Evolutionary conservation across 257 asterid genomes (phyloP).

Genomic region (Lycium ferocissimum): DNA sequence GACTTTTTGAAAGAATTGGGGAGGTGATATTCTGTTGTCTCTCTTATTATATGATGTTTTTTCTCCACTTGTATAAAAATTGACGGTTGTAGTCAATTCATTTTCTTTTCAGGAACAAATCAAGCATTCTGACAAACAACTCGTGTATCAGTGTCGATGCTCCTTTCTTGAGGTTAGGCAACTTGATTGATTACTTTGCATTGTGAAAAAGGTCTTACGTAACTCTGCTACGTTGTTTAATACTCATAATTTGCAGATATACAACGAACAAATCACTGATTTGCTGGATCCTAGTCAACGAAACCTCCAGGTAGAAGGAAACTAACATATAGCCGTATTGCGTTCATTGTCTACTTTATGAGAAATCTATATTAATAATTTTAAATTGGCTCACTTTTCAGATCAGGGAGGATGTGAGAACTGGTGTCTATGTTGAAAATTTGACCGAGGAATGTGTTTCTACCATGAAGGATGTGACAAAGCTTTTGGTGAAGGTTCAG

Average conservation of each 20-base stretch:
- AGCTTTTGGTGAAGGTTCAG: constrained; percentile 85
- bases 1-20: constrained; percentile 74
- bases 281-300: constrained; percentile 90
- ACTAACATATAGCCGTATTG: background rate
- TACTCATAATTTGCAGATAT: constrained; percentile 64
- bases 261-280: constrained; percentile 99
- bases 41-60: background rate
- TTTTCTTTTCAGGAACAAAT: constrained; percentile 76
- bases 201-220: background rate
- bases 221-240: constrained; percentile 22
- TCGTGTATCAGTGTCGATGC: constrained; percentile 89
- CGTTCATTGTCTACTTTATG: background rate
- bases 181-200: constrained; percentile 30
- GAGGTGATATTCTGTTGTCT: constrained; percentile 57
- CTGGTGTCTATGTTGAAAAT: constrained; percentile 97
- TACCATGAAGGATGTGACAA: constrained; percentile 85
- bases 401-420: constrained; percentile 93
- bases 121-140: constrained; percentile 82
- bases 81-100: background rate
- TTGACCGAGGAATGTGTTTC: constrained; percentile 90
- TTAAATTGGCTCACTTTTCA: constrained; percentile 43
- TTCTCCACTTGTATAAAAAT: background rate
- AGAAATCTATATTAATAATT: background rate
- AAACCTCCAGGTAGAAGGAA: constrained; percentile 83
- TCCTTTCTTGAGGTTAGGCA: constrained; percentile 91